Evolutionary conservation across 2,329 filamentous ascomycete genomes (phyloP), one percentile per base, ranked within the genome.

Genomic region (Penicillium sp.): DNA sequence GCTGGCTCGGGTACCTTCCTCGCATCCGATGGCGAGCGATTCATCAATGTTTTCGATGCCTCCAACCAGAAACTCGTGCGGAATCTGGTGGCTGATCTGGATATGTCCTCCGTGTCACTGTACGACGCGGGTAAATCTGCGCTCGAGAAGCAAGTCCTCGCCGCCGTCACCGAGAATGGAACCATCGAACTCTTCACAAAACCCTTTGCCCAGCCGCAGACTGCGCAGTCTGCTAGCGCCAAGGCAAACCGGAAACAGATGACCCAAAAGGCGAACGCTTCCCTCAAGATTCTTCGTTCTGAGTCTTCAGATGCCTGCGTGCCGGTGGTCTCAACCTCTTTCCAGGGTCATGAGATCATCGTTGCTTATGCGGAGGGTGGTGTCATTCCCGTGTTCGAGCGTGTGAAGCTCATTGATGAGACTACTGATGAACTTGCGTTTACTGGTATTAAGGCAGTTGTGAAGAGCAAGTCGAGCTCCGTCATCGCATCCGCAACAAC

Each of bases 291-390:
- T 15, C 63, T 72, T 7, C 67, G 66, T 32, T 70, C 73, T n/a
- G 71, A 72, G 28, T 66, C 64, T 9, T 67, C 66, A n/a, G 61
- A 65, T 38, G 65, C 66, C 15, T 58, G 62, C 20, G 72, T 78
- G 10, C 66, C 72, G 1, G 66, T 78, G 6, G 65, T 76, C 7
- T 69, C 73, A 47, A 70, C 70, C 6, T 65, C 67, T 7, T 72
- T 79, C 56, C 68, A 75, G 42, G 74, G 71, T 4, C 65, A 72
- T 7, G 71, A 77, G 31, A 60, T 79, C 18, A 57, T 76, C 12
- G 54, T 79, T 48, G 76, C 70, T 4, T 78, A 75, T 63, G 69
- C 72, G 2, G 75, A 78, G 53, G 74, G 74, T 46, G 76, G 75
- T 46, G 70, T 77, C n/a, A 71, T 75, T 44, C 65, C 77, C 15